These are phyloP conservation scores for Musa schizocarpa DNA, from an alignment of 176 grass and related monocot species.

Conservation along the genomic window DNA sequence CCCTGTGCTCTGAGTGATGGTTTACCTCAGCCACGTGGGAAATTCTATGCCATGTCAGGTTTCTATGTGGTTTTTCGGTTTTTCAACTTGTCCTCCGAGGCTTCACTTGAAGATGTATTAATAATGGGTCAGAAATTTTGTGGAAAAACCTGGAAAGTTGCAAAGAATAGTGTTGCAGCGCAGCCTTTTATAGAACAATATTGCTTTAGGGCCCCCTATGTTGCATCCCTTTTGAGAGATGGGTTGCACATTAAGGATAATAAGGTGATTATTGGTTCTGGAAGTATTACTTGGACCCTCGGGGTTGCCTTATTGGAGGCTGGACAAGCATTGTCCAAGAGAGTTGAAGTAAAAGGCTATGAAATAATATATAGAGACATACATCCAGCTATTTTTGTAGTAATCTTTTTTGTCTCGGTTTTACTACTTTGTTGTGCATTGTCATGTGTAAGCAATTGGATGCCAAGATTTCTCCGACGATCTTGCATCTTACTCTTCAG, in stretches of 20 bases:
- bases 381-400: slow-evolving; percentile 61
- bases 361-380: slow-evolving; percentile 50
- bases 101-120: slow-evolving; percentile 65
- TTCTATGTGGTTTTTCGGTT: slow-evolving; percentile 95
- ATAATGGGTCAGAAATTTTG: slow-evolving; percentile 73
- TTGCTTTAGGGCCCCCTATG: slow-evolving; percentile 89
- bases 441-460: slow-evolving; percentile 51
- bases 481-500: slow-evolving; percentile 75
- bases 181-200: slow-evolving; percentile 96
- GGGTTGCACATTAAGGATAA: slow-evolving; percentile 79
- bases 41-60: slow-evolving; percentile 89
- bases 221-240: slow-evolving; percentile 79
- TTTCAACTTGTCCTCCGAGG: slow-evolving; percentile 84
- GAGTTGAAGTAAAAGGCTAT: slow-evolving; percentile 64
- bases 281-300: slow-evolving; percentile 91
- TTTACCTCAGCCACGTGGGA: slow-evolving; percentile 56
- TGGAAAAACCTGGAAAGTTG: slow-evolving; percentile 77
- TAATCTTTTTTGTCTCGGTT: slow-evolving; percentile 61
- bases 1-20: slow-evolving; percentile 68
- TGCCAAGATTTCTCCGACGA: slow-evolving; percentile 69
- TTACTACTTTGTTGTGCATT: slow-evolving; percentile 58
- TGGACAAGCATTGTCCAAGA: slow-evolving; percentile 50
- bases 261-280: slow-evolving; percentile 71
- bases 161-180: slow-evolving; percentile 74
- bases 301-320: slow-evolving; percentile 85